Percentiles rank a stretch among this genome's conserved stretches.
These are phyloP conservation scores for Pseudohalonectria lignicola DNA, from an alignment of 2,329 filamentous ascomycete genomes.

Conservation along the genomic window DNA sequence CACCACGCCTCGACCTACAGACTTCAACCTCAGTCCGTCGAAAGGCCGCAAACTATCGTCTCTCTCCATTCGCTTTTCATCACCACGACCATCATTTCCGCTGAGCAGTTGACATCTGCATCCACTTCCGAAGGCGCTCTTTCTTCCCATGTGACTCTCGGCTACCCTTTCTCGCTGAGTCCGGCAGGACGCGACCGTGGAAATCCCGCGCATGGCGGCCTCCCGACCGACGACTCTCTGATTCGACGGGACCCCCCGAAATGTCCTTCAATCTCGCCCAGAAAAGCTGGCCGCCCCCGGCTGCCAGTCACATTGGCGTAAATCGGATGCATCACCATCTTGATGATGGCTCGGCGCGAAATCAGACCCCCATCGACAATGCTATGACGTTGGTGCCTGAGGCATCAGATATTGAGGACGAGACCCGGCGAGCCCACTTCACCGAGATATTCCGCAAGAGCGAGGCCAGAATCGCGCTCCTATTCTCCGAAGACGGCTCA, in stretches of 20 bases:
- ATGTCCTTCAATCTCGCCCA: constrained; percentile 47
- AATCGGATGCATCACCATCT: constrained; percentile 42
- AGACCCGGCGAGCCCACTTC: constrained; percentile 64
- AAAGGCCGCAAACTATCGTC: constrained; percentile 41
- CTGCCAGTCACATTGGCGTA: constrained; percentile 34
- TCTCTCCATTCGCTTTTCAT: constrained; percentile 34
- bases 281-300: constrained; percentile 52
- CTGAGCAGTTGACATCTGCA: too few species aligned
- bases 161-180: constrained; percentile 30
- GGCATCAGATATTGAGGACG: constrained; percentile 55
- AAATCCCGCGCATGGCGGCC: constrained; percentile 42
- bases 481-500: constrained; percentile 55
- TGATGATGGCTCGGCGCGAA: constrained; percentile 47
- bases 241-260: constrained; percentile 27
- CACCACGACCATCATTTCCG: constrained; percentile 28
- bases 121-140: constrained; percentile 38
- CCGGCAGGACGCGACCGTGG: constrained; percentile 37
- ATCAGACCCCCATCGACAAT: constrained; percentile 38
- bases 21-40: constrained; percentile 44
- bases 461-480: constrained; percentile 63
- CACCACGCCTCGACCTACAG: constrained; percentile 1
- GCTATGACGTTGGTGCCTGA: constrained; percentile 44
- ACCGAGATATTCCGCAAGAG: constrained; percentile 65
- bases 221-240: constrained; percentile 33
- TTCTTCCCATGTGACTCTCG: constrained; percentile 39